These are phyloP conservation scores for Zea luxurians DNA, from an alignment of 176 grass and related monocot species.

Conservation along the genomic window DNA sequence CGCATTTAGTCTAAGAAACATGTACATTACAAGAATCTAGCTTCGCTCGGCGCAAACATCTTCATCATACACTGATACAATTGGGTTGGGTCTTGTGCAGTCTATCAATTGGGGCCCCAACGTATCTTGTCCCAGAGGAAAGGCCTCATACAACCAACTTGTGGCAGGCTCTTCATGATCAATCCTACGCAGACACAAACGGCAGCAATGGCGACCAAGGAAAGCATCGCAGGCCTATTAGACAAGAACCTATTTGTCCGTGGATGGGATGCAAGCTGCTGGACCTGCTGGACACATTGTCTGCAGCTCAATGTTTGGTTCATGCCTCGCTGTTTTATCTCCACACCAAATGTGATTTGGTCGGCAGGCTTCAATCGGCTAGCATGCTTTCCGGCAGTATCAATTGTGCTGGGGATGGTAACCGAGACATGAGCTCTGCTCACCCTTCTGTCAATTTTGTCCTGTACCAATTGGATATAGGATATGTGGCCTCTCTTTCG, in stretches of 20 bases:
- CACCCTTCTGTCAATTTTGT: slow-evolving; percentile 59
- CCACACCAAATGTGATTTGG: slow-evolving; percentile 36
- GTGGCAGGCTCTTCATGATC: slow-evolving; percentile 65
- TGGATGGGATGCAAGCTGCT: slow-evolving; percentile 27
- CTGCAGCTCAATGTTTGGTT: slow-evolving; percentile 44
- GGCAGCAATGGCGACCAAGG: slow-evolving; percentile 64
- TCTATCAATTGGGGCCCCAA: slow-evolving; percentile 57
- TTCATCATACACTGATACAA: slow-evolving; percentile 2
- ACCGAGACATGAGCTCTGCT: slow-evolving; percentile 42
- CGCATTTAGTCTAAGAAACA: not conserved
- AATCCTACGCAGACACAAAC: slow-evolving; percentile 87
- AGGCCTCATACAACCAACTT: slow-evolving; percentile 43
- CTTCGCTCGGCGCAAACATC: not conserved
- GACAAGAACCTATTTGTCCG: slow-evolving; percentile 51
- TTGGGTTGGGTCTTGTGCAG: slow-evolving; percentile 2
- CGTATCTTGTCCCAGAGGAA: slow-evolving; percentile 65
- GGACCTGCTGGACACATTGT: slow-evolving; percentile 44
- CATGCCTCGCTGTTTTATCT: slow-evolving; percentile 20
- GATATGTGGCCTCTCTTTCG: slow-evolving; percentile 50
- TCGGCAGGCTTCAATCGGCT: slow-evolving; percentile 9
- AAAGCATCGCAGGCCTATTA: slow-evolving; percentile 59
- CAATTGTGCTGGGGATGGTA: slow-evolving; percentile 30
- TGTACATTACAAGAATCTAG: not conserved
- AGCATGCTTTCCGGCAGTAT: slow-evolving; percentile 19
- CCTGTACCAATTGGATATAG: slow-evolving; percentile 72